phyloP scores from a whole-genome alignment of 345 rosid species.

The Bruguiera parviflora region DNA sequence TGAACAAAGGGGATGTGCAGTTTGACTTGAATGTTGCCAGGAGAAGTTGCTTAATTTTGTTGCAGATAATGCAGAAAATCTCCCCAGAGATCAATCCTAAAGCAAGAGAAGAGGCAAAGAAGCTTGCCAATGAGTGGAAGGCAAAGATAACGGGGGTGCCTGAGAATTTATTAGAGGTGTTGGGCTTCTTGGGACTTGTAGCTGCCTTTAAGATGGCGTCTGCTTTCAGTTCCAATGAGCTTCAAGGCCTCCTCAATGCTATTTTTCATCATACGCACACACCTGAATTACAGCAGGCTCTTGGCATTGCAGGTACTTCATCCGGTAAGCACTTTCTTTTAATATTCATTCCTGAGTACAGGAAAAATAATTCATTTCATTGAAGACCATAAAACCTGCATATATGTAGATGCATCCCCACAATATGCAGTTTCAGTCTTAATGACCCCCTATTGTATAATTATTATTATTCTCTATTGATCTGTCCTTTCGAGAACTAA shows the following conservation, averaged over 20 bases:
- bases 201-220: conserved; percentile 39
- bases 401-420: too few relatives aligned
- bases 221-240: conserved; percentile 29
- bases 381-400: neutral
- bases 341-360: neutral
- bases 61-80: conserved; percentile 20
- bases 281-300: conserved; percentile 28
- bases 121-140: conserved; percentile 35
- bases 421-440: too few relatives aligned
- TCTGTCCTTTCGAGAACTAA: too few relatives aligned
- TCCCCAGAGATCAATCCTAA: conserved; percentile 18
- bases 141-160: conserved; percentile 27
- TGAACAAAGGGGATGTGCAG: conserved; percentile 13
- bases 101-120: conserved; percentile 25
- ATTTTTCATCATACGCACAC: conserved; percentile 30
- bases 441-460: too few relatives aligned
- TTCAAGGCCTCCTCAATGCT: conserved; percentile 26
- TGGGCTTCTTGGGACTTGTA: conserved; percentile 43
- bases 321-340: conserved; percentile 26
- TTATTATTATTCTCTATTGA: too few relatives aligned
- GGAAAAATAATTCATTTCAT: neutral
- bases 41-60: conserved; percentile 19
- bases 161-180: conserved; percentile 36
- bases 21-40: conserved; percentile 9
- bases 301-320: conserved; percentile 33